Evolutionary conservation across 164 flowering plant species (phyloP).

Genomic region (Taxillus chinensis): DNA sequence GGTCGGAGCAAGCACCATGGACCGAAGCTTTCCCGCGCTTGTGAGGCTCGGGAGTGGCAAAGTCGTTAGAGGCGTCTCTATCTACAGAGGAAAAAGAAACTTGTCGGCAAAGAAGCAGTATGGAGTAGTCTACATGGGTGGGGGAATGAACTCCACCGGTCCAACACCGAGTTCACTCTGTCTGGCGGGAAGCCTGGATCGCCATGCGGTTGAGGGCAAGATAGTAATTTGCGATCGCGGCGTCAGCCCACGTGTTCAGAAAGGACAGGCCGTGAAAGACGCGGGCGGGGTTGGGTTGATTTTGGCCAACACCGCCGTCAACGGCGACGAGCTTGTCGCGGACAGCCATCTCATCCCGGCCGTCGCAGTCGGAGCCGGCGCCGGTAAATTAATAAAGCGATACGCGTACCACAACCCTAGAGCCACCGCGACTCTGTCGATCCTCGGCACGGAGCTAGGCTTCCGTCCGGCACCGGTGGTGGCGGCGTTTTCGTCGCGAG

Average conservation of each 20-base stretch:
- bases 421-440: constrained; percentile 29
- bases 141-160: constrained; percentile 33
- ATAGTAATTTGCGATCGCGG: constrained; percentile 55
- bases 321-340: constrained; percentile 49
- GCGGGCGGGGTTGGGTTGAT: constrained; percentile 55
- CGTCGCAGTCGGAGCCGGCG: constrained; percentile 36
- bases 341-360: constrained; percentile 48
- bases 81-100: constrained; percentile 50
- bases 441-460: constrained; percentile 34
- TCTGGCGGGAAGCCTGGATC: constrained; percentile 46
- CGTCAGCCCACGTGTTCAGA: constrained; percentile 40
- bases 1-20: constrained; percentile 92
- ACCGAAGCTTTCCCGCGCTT: constrained; percentile 61
- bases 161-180: constrained; percentile 65
- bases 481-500: constrained; percentile 50
- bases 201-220: constrained; percentile 28
- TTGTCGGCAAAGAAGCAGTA: constrained; percentile 31
- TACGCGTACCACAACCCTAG: constrained; percentile 19
- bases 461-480: constrained; percentile 41
- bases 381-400: constrained; percentile 25
- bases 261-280: constrained; percentile 41
- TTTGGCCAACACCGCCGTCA: constrained; percentile 31
- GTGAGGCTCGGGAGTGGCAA: constrained; percentile 48
- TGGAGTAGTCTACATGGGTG: constrained; percentile 51
- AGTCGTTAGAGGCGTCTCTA: constrained; percentile 45